phyloP scores from a whole-genome alignment of 495 filamentous ascomycete genomes.

The Podospora pseudoanserina region DNA sequence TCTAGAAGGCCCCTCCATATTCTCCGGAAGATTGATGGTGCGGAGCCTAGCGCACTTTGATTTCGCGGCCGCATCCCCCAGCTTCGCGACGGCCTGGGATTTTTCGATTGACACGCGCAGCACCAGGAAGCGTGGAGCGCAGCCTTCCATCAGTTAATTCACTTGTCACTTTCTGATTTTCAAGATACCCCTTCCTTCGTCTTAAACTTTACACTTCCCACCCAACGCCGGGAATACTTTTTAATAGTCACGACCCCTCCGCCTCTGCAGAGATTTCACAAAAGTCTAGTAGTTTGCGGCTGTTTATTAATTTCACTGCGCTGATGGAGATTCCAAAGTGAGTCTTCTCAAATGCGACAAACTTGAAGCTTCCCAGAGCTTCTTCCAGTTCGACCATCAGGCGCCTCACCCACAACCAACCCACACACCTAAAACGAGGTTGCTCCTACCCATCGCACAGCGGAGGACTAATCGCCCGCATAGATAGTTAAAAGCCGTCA shows the following conservation, averaged over 20 bases:
- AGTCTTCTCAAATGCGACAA: neutral
- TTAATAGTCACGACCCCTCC: conserved; percentile 1
- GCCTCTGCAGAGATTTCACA: neutral
- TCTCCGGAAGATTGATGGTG: conserved; percentile 21
- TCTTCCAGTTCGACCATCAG: conserved; percentile 1
- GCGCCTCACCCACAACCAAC: too few species aligned
- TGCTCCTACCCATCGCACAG: neutral
- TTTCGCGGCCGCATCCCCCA: conserved; percentile 32
- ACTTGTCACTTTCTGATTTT: neutral
- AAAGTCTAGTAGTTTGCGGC: neutral
- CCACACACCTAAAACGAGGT: neutral
- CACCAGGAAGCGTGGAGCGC: neutral
- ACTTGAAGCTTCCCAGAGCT: neutral
- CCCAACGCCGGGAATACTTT: neutral
- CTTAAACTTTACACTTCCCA: neutral
- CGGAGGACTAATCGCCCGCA: neutral
- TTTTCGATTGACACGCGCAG: conserved; percentile 22
- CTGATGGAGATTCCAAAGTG: neutral
- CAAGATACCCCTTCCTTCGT: conserved; percentile 10
- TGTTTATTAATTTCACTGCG: neutral
- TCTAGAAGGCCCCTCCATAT: neutral
- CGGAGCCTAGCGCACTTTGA: conserved; percentile 31
- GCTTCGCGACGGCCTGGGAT: conserved; percentile 26
- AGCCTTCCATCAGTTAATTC: conserved; percentile 11
- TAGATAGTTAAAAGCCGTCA: neutral